Conservation (phyloP, 2,329 filamentous ascomycete species). For the Beauveria scarabaeidicola region DNA sequence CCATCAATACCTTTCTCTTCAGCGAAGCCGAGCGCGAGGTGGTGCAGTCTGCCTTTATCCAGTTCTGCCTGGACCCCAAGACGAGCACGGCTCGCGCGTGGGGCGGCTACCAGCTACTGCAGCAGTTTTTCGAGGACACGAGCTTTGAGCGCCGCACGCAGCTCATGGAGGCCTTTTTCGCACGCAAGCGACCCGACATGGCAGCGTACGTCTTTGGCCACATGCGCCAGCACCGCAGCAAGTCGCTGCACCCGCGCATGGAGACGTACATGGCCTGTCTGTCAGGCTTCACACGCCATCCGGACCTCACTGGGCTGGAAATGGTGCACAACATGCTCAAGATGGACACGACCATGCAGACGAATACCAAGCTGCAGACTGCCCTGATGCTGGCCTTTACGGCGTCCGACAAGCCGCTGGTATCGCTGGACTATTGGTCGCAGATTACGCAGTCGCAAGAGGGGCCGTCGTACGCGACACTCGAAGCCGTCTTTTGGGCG, state of each 20-base stretch:
- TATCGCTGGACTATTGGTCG: slow-evolving; percentile 72
- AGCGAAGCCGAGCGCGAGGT: slow-evolving; percentile 59
- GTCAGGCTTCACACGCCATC: slow-evolving; percentile 57
- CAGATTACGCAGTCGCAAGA: slow-evolving; percentile 77
- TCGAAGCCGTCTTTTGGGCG: slow-evolving; percentile 72
- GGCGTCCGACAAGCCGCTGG: slow-evolving; percentile 54
- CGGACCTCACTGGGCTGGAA: slow-evolving; percentile 52
- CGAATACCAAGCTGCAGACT: slow-evolving; percentile 70
- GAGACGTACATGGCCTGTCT: slow-evolving; percentile 74
- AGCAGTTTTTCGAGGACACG: slow-evolving; percentile 58
- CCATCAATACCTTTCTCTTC: slow-evolving; percentile 62
- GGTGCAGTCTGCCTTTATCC: slow-evolving; percentile 57
- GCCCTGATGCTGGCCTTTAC: slow-evolving; percentile 81
- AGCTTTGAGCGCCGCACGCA: slow-evolving; percentile 55
- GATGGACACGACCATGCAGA: slow-evolving; percentile 73
- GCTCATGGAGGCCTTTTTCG: slow-evolving; percentile 78
- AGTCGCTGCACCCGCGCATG: slow-evolving; percentile 54
- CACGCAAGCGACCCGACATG: slow-evolving; percentile 71
- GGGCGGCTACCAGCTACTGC: slow-evolving; percentile 57
- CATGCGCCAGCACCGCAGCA: slow-evolving; percentile 72
- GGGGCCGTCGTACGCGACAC: slow-evolving; percentile 72
- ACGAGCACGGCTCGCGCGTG: slow-evolving; percentile 57
- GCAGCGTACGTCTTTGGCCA: slow-evolving; percentile 81
- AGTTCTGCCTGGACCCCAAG: slow-evolving; percentile 55
- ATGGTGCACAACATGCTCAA: slow-evolving; percentile 90